These are phyloP conservation scores for Solanum chaucha DNA, from an alignment of 257 asterid species.

Conservation along the genomic window DNA sequence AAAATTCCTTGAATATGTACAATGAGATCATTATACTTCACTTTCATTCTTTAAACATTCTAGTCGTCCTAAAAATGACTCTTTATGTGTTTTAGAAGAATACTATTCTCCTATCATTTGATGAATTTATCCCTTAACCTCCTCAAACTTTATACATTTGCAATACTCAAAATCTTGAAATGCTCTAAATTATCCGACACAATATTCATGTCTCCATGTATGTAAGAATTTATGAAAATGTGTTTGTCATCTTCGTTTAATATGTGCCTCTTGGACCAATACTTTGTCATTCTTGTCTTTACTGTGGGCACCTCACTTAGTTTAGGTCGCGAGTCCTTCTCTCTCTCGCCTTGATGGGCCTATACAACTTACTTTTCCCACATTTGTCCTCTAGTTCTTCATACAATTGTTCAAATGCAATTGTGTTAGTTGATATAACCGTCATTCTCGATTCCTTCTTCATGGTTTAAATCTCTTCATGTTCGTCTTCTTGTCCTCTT, in stretches of 20 bases:
- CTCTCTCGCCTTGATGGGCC: background rate
- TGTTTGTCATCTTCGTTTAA: no score
- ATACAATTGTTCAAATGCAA: no score
- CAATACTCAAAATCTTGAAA: background rate
- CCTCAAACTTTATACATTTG: background rate
- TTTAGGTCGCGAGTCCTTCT: background rate
- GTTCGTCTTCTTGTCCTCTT: no score
- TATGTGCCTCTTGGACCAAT: no score
- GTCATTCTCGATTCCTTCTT: no score
- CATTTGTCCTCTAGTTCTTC: background rate
- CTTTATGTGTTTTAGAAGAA: background rate
- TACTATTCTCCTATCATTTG: background rate
- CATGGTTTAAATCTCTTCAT: no score
- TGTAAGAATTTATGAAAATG: no score
- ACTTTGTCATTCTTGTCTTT: background rate
- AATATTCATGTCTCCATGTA: background rate
- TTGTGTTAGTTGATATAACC: no score
- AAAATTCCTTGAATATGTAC: background rate
- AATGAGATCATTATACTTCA: background rate
- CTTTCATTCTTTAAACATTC: background rate
- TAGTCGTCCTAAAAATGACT: background rate
- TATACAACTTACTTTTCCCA: no score
- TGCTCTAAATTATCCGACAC: no score
- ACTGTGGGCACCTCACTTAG: background rate
- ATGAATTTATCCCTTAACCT: background rate